phyloP scores from a whole-genome alignment of 2,329 filamentous ascomycete species.

The Scedosporium aurantiacum region DNA sequence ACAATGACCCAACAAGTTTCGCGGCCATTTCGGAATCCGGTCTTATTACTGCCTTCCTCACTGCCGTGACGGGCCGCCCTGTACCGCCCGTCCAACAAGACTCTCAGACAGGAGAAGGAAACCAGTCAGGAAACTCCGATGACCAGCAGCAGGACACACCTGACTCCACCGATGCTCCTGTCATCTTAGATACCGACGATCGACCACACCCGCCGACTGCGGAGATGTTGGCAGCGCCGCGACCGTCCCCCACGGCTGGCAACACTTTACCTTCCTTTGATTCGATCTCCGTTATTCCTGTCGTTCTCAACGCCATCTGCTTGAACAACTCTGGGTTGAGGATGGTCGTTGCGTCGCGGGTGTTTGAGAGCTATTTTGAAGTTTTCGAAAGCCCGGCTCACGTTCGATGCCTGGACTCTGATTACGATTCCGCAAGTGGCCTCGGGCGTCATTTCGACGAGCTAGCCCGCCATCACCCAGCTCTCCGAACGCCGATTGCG shows the following conservation, averaged over 20 bases:
- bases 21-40: conserved; percentile 90
- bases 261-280: conserved; percentile 83
- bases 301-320: conserved; percentile 86
- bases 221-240: conserved; percentile 34
- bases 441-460: conserved; percentile 88
- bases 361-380: conserved; percentile 79
- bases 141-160: conserved; percentile 23
- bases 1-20: conserved; percentile 97
- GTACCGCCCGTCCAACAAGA: conserved; percentile 20
- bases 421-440: conserved; percentile 55
- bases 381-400: conserved; percentile 93
- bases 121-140: conserved; percentile 13
- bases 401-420: conserved; percentile 70
- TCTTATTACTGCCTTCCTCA: conserved; percentile 74
- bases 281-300: conserved; percentile 75
- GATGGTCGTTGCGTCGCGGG: conserved; percentile 72
- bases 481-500: conserved; percentile 67
- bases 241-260: conserved; percentile 39
- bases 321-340: conserved; percentile 80
- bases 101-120: conserved; percentile 15
- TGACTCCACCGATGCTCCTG: neutral
- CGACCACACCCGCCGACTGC: conserved; percentile 42
- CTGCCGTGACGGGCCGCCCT: conserved; percentile 57
- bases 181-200: conserved; percentile 19
- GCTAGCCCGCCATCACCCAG: conserved; percentile 83